Percentiles rank a stretch among this genome's conserved stretches.
phyloP scores from a whole-genome alignment of 768 basidiomycete species.

The Agaricus blazei region DNA sequence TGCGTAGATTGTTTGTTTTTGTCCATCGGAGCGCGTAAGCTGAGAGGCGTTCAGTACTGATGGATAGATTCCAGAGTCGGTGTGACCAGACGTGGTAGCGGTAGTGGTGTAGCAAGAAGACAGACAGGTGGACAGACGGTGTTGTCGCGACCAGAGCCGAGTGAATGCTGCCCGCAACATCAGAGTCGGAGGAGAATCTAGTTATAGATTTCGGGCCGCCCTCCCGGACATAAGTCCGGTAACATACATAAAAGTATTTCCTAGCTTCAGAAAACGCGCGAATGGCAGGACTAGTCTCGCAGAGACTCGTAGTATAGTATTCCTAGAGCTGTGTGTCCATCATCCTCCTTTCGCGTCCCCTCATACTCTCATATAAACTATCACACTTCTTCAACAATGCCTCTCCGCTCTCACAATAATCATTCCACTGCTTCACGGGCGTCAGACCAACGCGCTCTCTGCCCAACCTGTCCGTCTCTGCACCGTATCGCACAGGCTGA shows the following conservation, averaged over 20 bases:
- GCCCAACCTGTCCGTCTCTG: conserved; percentile 56
- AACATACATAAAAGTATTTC: no score
- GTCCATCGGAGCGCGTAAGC: conserved; percentile 39
- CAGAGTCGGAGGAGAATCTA: not conserved
- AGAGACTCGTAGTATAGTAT: not conserved
- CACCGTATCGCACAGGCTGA: conserved; percentile 44
- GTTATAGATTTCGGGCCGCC: not conserved
- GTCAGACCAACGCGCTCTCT: conserved; percentile 42
- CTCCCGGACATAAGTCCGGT: not conserved
- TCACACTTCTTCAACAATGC: conserved; percentile 53
- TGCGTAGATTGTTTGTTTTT: conserved; percentile 79
- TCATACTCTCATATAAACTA: conserved; percentile 36
- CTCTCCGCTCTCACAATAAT: conserved; percentile 40
- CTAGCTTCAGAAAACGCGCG: no score
- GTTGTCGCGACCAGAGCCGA: not conserved
- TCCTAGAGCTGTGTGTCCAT: not conserved
- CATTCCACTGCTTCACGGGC: conserved; percentile 47
- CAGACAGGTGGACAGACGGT: not conserved
- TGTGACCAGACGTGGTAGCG: not conserved
- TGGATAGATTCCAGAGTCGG: no score
- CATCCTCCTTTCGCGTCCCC: conserved; percentile 17
- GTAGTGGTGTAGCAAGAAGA: not conserved
- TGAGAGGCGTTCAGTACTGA: not conserved
- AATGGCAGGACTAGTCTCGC: no score
- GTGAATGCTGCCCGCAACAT: not conserved